Conservation (phyloP, 768 basidiomycete species). For the Termitomyces sp. region DNA sequence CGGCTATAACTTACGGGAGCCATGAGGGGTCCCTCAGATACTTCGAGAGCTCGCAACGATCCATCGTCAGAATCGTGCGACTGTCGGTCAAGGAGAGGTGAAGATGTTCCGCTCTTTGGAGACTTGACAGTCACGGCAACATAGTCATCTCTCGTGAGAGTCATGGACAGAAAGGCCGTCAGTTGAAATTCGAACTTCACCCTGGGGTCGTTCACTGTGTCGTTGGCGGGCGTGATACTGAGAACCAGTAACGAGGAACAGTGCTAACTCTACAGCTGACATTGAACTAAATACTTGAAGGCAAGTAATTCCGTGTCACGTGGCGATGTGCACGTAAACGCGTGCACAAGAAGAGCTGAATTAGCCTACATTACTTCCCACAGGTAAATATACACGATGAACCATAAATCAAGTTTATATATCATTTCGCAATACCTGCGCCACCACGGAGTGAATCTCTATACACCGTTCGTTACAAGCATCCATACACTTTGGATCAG, state of each 20-base stretch:
- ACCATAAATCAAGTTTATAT: not conserved
- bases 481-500: conserved; percentile 55
- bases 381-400: not conserved
- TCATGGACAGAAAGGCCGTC: conserved; percentile 27
- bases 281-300: not conserved
- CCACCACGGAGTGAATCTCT: conserved; percentile 73
- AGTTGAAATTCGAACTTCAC: not conserved
- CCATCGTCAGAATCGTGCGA: conserved; percentile 58
- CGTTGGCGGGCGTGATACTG: not conserved
- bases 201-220: not conserved
- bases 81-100: conserved; percentile 32
- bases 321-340: not conserved
- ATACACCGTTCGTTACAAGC: conserved; percentile 64
- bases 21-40: conserved; percentile 55
- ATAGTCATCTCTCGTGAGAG: conserved; percentile 35
- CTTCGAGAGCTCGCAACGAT: conserved; percentile 75
- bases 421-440: conserved; percentile 58
- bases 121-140: conserved; percentile 35
- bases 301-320: not conserved
- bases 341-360: not conserved
- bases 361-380: not conserved
- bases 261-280: not conserved
- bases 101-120: conserved; percentile 27
- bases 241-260: not conserved
- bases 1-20: conserved; percentile 28